Evolutionary conservation across 1,284 basidiomycete species (phyloP).

Genomic region (Amylostereum areolatum): DNA sequence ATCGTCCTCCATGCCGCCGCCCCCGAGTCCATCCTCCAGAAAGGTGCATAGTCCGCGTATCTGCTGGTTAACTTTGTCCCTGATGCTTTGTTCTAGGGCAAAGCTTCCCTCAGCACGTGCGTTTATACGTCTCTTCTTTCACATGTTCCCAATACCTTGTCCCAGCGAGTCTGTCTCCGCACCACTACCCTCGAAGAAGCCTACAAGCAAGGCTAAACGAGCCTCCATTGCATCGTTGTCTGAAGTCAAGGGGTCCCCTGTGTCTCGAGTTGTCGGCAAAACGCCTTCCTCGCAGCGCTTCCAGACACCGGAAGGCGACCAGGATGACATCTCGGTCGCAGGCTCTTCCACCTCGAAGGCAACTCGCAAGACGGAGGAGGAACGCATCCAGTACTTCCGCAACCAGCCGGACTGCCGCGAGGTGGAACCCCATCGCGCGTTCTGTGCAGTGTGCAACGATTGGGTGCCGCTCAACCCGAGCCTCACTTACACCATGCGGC

Average conservation of each 20-base stretch:
- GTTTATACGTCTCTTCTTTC: too few species aligned
- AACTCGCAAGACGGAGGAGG: conserved; percentile 48
- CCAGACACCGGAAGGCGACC: conserved; percentile 7
- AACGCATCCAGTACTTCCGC: conserved; percentile 55
- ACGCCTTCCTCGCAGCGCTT: not conserved
- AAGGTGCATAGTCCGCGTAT: too few species aligned
- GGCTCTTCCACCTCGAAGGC: conserved; percentile 30
- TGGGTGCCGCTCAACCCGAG: conserved; percentile 47
- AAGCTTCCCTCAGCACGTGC: too few species aligned
- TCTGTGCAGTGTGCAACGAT: conserved; percentile 49
- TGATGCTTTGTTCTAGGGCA: too few species aligned
- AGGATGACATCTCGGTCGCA: conserved; percentile 33
- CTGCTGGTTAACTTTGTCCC: too few species aligned
- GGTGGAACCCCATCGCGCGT: conserved; percentile 46
- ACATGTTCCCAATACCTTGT: too few species aligned
- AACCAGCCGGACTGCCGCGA: conserved; percentile 50
- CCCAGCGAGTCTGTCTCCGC: too few species aligned
- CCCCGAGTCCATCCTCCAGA: too few species aligned
- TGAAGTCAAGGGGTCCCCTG: not conserved
- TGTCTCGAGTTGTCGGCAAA: not conserved
- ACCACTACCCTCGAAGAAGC: not conserved
- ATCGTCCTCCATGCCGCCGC: too few species aligned
- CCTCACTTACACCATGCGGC: conserved; percentile 47
- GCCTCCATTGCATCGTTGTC: not conserved
- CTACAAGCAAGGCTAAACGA: not conserved